Percentiles rank a stretch among this genome's conserved stretches.
phyloP scores from a whole-genome alignment of 208 protist genomes.

The Lotmaria passim region DNA sequence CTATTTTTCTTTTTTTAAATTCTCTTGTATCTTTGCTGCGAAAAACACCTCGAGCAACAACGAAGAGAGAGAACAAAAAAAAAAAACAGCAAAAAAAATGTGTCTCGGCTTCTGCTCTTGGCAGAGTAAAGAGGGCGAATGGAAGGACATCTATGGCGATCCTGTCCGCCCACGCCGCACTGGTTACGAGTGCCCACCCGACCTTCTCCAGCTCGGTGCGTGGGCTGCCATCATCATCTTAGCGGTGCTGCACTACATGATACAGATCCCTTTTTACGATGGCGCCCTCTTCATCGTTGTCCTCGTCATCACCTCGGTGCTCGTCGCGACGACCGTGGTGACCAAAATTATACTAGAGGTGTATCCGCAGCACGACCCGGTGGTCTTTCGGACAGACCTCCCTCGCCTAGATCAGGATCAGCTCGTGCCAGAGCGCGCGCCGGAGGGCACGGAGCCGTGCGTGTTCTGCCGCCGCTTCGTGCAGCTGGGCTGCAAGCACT shows the following conservation, averaged over 20 bases:
- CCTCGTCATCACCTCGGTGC: conserved; percentile 50
- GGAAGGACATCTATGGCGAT: conserved; percentile 81
- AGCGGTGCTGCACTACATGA: conserved; percentile 57
- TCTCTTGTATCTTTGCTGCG: neutral
- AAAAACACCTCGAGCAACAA: no score
- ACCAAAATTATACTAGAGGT: conserved; percentile 75
- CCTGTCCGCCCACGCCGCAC: conserved; percentile 79
- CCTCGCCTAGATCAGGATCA: conserved; percentile 60
- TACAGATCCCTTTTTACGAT: conserved; percentile 73
- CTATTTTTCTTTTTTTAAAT: conserved; percentile 20
- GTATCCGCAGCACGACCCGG: conserved; percentile 70
- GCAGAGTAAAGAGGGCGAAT: conserved; percentile 59
- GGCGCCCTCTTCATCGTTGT: conserved; percentile 47
- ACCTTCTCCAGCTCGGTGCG: conserved; percentile 71
- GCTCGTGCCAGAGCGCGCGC: conserved; percentile 44
- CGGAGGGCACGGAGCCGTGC: conserved; percentile 62
- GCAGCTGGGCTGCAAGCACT: conserved; percentile 79
- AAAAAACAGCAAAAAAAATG: conserved; percentile 2
- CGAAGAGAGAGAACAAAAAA: neutral
- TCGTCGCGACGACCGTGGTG: conserved; percentile 37
- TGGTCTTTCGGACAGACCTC: conserved; percentile 65
- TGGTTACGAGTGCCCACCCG: conserved; percentile 78
- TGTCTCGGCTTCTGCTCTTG: conserved; percentile 40
- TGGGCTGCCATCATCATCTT: conserved; percentile 67
- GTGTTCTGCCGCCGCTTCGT: conserved; percentile 89